These are phyloP conservation scores for Acacia crassicarpa DNA, from an alignment of 306 rosid genomes.

Conservation along the genomic window DNA sequence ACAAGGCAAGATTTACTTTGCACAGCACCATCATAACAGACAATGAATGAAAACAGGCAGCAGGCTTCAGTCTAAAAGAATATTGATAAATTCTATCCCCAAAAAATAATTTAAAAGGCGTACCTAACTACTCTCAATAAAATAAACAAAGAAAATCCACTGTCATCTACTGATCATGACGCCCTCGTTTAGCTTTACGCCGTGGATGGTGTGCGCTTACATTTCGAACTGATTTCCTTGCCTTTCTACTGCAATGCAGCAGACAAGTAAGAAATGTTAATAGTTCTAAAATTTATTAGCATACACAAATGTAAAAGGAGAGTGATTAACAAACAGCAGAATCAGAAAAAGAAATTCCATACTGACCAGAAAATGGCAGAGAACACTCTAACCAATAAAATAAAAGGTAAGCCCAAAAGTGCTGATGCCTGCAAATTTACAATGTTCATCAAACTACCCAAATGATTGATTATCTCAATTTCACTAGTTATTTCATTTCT, in stretches of 20 bases:
- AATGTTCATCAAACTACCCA: constrained; percentile 27
- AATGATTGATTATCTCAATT: background rate
- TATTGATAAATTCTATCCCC: background rate
- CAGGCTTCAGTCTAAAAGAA: constrained; percentile 6
- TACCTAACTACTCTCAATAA: constrained; percentile 43
- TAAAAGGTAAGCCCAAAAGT: constrained; percentile 78
- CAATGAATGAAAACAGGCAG: background rate
- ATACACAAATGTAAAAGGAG: background rate
- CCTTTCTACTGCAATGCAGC: constrained; percentile 62
- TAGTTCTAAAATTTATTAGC: background rate
- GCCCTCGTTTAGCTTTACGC: constrained; percentile 80
- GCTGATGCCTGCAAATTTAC: constrained; percentile 86
- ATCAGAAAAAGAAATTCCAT: constrained; percentile 1
- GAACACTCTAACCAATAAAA: constrained; percentile 58
- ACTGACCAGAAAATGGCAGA: constrained; percentile 80
- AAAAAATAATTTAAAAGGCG: constrained; percentile 19
- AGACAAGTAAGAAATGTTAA: background rate
- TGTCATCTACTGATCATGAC: constrained; percentile 60
- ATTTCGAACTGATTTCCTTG: constrained; percentile 55
- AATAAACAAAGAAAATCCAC: constrained; percentile 27
- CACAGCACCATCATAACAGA: constrained; percentile 1
- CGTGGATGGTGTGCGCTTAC: constrained; percentile 53
- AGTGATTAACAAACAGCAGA: constrained; percentile 17
- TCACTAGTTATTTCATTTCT: background rate
- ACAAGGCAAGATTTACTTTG: background rate